Evolutionary conservation across 2,329 filamentous ascomycete genomes (phyloP).

Genomic region (Scopulariopsis brevicaulis): DNA sequence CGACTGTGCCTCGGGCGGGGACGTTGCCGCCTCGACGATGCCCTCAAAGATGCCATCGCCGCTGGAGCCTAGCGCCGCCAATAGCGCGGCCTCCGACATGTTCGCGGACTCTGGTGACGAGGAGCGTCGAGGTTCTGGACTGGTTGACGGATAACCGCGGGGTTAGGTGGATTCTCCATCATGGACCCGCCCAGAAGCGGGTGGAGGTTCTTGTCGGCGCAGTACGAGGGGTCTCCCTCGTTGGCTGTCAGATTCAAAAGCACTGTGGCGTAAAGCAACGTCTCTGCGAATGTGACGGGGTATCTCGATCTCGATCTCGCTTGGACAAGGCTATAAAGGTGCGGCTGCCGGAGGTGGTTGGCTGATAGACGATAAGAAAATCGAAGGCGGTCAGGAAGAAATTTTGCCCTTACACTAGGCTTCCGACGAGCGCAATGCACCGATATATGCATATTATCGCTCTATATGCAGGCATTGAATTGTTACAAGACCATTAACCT

Average conservation of each 20-base stretch:
- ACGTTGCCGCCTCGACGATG: not conserved
- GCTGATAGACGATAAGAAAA: conserved; percentile 5
- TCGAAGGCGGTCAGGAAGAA: conserved; percentile 4
- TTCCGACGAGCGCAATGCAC: not conserved
- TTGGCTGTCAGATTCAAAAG: not conserved
- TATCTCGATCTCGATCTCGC: not conserved
- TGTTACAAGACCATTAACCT: too few species aligned
- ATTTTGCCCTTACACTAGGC: conserved; percentile 1
- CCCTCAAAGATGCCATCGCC: not conserved
- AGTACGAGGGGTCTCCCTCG: not conserved
- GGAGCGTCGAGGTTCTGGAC: not conserved
- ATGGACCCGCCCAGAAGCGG: not conserved
- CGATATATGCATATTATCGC: not conserved
- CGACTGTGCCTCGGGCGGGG: not conserved
- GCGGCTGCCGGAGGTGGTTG: not conserved
- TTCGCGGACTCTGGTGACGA: not conserved
- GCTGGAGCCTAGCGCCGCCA: not conserved
- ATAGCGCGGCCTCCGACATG: not conserved
- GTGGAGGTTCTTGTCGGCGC: not conserved
- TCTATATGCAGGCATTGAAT: not conserved
- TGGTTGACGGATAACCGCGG: not conserved
- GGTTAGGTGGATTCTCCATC: not conserved
- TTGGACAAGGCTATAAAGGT: not conserved
- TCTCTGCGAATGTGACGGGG: not conserved
- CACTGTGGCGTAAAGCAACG: not conserved